These are phyloP conservation scores for Nakazawaea wickerhamii DNA, from an alignment of 805 yeast species.

Conservation along the genomic window DNA sequence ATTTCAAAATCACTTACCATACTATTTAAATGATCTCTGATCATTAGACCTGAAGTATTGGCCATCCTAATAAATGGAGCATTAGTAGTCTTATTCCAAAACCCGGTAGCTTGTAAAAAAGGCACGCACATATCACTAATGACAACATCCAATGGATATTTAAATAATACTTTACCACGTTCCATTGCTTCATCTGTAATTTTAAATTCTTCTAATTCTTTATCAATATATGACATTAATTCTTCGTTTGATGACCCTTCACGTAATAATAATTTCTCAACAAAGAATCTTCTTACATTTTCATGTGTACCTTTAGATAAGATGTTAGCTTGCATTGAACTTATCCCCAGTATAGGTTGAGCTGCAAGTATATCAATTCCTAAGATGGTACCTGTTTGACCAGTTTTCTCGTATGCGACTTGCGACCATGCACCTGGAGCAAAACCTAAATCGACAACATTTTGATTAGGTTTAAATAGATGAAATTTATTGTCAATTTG, in stretches of 20 bases:
- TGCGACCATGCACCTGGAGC: conserved; percentile 97
- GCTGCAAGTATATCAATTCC: conserved; percentile 83
- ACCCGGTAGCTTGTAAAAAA: conserved; percentile 44
- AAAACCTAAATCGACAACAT: conserved; percentile 82
- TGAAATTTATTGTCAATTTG: conserved; percentile 65
- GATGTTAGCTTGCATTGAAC: conserved; percentile 85
- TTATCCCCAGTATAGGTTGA: conserved; percentile 75
- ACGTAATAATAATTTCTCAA: conserved; percentile 18
- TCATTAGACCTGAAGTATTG: conserved; percentile 78
- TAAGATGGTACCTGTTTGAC: conserved; percentile 49
- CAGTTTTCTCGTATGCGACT: conserved; percentile 56
- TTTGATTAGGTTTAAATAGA: conserved; percentile 44
- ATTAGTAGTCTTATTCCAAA: conserved; percentile 64
- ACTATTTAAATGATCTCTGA: conserved; percentile 77
- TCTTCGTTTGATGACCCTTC: conserved; percentile 18
- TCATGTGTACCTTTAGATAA: conserved; percentile 59
- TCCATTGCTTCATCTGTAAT: conserved; percentile 14
- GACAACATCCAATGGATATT: conserved; percentile 54
- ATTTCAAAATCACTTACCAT: no score
- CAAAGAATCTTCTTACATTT: conserved; percentile 46
- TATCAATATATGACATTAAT: conserved; percentile 24
- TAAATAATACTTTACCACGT: conserved; percentile 4
- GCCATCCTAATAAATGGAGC: conserved; percentile 86
- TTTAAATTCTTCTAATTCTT: conserved; percentile 19
- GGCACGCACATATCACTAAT: conserved; percentile 83